Conservation (phyloP, 306 rosid species). For the Malus fusca region DNA sequence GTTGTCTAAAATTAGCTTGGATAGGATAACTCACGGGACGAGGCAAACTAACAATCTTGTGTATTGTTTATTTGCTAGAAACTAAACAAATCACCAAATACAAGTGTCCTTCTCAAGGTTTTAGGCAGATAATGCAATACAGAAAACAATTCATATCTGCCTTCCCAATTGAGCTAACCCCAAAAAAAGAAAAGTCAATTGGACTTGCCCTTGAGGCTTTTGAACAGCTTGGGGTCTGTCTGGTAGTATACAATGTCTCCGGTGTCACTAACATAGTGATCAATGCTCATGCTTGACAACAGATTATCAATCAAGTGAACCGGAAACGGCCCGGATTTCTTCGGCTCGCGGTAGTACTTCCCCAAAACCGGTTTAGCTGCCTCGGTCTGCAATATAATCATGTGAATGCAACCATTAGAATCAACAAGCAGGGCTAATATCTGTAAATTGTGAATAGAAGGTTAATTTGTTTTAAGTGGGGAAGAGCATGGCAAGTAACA, state of each 20-base stretch:
- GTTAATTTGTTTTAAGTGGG: neutral
- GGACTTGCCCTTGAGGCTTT: constrained; percentile 29
- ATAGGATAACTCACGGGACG: neutral
- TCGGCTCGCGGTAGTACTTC: constrained; percentile 81
- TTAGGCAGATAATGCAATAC: neutral
- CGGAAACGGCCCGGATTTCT: constrained; percentile 75
- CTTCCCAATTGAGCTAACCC: constrained; percentile 2
- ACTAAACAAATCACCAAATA: constrained; percentile 10
- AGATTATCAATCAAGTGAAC: constrained; percentile 57
- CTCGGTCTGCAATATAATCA: constrained; percentile 44
- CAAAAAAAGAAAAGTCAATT: constrained; percentile 11
- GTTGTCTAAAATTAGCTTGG: no score
- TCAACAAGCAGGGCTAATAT: neutral
- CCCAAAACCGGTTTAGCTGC: constrained; percentile 74
- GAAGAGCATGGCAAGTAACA: neutral
- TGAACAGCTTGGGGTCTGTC: constrained; percentile 41
- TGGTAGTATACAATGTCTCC: constrained; percentile 76
- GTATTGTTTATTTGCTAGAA: constrained; percentile 9
- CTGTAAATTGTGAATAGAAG: neutral
- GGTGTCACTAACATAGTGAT: constrained; percentile 71
- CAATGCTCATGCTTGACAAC: constrained; percentile 50
- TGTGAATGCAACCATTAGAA: neutral
- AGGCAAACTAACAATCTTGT: neutral
- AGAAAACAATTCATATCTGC: neutral
- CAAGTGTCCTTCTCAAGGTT: constrained; percentile 9